Evolutionary conservation across 352 stramenopile genomes (phyloP), one percentile per base, ranked within the genome.

Genomic region (Globisporangium carolinianum): DNA sequence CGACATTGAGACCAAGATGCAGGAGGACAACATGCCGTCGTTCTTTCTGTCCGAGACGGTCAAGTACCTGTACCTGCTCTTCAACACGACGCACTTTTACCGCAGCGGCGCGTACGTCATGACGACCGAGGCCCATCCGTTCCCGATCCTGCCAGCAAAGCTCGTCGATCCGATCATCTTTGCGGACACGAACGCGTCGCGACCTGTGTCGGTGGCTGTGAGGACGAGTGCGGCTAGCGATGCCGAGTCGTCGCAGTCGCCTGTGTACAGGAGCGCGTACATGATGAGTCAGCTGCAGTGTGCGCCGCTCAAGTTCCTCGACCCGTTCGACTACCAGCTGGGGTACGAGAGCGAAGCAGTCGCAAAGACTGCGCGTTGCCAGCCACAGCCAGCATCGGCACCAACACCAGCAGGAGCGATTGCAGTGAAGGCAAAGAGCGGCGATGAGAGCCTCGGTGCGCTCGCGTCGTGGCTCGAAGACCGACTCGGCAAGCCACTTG

Each of bases 31-130:
- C 63, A 99, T 99, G 97, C 96, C 96, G 48, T 98, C 89, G 6
- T 99, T 98, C 66, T 99, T 99, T 66, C 79, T 99, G 0, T 98
- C 91, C 10, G 98, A 99, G 75, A 99, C 97, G 11, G 88, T 97
- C 68, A 99, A 99, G 71, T 99, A 99, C 71, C 76, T 99, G 3
- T 99, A 98, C 72, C 62, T 99, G 51, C 89, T 98, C 5, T 99
- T 91, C 54, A 86, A 91, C 64, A 86, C 72, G 47, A 90, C 91
- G 24, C 95, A 98, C 53, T 92, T 97, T 58, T 71, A 98, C 36
- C 78, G 86, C 39, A 62, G 89, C 9, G 72, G 86, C 18, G 81
- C 91, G 41, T 98, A 97, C 74, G 82, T 98, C 24, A 98, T 98
- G 68, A 98, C 95, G 36, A 99, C 96, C 0, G 96, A 99, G 65